A percentile compares a stretch with the other conserved stretches of the same genome.
Conservation (phyloP, 78 protist species). For the slime mould (Dictyostelium discoideum) region dicty_2.7 NC_007089.4:2501501-2502000, state of each 20-base stretch:
- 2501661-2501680: conserved; percentile 57
- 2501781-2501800: conserved; percentile 33
- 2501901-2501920: background rate
- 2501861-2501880: background rate
- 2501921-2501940: background rate
- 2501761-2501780: conserved; percentile 59
- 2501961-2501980: background rate
- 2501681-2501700: conserved; percentile 60
- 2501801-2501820: background rate
- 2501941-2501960: background rate
- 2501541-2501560: background rate
- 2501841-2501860: background rate
- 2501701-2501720: conserved; percentile 42
- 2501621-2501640: background rate
- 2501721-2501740: conserved; percentile 4
- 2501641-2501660: conserved; percentile 65
- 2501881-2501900: background rate
- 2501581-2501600: background rate
- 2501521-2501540: background rate
- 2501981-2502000: background rate
- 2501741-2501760: conserved; percentile 4
- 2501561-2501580: background rate
- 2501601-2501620: background rate
- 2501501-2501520: background rate
- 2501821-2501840: background rate